Conservation (phyloP, 2,329 filamentous ascomycete genomes). For the Cordyceps fumosorosea region DNA sequence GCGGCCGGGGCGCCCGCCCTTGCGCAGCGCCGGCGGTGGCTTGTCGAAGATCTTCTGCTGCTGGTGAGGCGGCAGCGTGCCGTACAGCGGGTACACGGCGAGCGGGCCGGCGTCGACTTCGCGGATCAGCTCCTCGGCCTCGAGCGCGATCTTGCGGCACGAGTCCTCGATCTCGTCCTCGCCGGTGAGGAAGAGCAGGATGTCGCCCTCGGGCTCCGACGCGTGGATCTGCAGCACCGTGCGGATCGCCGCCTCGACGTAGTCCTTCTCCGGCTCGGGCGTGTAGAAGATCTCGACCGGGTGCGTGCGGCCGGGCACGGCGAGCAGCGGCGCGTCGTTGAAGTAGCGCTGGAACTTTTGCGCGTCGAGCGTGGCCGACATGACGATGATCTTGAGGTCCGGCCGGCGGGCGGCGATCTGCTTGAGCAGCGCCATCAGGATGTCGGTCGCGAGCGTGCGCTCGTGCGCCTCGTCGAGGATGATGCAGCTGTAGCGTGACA, state of each 20-base stretch:
- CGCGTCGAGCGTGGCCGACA: slow-evolving; percentile 95
- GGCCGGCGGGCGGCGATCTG: slow-evolving; percentile 74
- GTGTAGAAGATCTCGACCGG: slow-evolving; percentile 99
- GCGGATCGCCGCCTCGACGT: slow-evolving; percentile 88
- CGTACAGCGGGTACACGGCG: slow-evolving; percentile 88
- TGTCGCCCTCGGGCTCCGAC: slow-evolving; percentile 84
- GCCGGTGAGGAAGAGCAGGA: slow-evolving; percentile 90
- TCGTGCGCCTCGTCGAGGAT: slow-evolving; percentile 99
- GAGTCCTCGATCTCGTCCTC: slow-evolving; percentile 99
- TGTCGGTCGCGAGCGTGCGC: slow-evolving; percentile 92
- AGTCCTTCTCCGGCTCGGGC: slow-evolving; percentile 89
- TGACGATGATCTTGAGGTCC: slow-evolving; percentile 97
- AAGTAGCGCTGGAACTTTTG: slow-evolving; percentile 99
- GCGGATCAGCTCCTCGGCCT: slow-evolving; percentile 83
- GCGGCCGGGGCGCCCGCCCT: slow-evolving; percentile 78
- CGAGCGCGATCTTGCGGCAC: slow-evolving; percentile 81
- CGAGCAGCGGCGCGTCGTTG: slow-evolving; percentile 84
- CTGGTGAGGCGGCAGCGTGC: slow-evolving; percentile 82
- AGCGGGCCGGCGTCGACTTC: slow-evolving; percentile 89
- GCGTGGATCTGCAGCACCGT: slow-evolving; percentile 97
- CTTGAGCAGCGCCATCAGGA: slow-evolving; percentile 93
- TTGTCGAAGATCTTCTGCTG: slow-evolving; percentile 95
- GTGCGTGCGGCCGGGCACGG: slow-evolving; percentile 90
- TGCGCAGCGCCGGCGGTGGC: slow-evolving; percentile 64
- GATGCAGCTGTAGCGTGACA: slow-evolving; percentile 91